phyloP scores from a whole-genome alignment of 2,329 filamentous ascomycete genomes.

The Apiospora arundinis region DNA sequence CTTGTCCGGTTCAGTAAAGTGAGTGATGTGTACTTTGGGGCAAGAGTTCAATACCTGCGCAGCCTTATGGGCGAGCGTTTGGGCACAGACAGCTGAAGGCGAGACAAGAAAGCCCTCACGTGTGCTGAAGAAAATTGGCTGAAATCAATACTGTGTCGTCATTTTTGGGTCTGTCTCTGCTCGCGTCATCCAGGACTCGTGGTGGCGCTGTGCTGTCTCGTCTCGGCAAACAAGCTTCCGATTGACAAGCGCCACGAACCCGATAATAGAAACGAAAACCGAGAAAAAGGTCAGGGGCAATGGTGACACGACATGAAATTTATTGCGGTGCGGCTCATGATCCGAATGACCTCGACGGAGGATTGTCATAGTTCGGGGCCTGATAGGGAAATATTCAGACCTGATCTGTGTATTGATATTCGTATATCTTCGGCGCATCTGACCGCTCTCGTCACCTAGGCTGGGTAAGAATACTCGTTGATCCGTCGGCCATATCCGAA shows the following conservation, averaged over 20 bases:
- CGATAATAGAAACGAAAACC: neutral
- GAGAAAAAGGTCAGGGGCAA: neutral
- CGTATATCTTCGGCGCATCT: too few species aligned
- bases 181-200: neutral
- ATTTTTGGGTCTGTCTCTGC: neutral
- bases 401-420: too few species aligned
- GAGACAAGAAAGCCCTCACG: neutral
- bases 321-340: neutral
- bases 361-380: too few species aligned
- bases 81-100: neutral
- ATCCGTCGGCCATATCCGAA: too few species aligned
- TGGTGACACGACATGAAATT: neutral
- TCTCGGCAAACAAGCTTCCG: neutral
- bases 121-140: neutral
- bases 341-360: neutral
- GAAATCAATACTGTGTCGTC: neutral
- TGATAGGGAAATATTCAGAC: too few species aligned
- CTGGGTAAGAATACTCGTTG: too few species aligned
- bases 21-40: neutral
- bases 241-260: neutral
- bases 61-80: neutral
- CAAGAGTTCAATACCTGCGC: neutral
- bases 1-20: neutral
- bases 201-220: conserved; percentile 10
- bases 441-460: too few species aligned